These are phyloP conservation scores for Hyphopichia homilentoma DNA, from an alignment of 805 yeast genomes.

Conservation along the genomic window DNA sequence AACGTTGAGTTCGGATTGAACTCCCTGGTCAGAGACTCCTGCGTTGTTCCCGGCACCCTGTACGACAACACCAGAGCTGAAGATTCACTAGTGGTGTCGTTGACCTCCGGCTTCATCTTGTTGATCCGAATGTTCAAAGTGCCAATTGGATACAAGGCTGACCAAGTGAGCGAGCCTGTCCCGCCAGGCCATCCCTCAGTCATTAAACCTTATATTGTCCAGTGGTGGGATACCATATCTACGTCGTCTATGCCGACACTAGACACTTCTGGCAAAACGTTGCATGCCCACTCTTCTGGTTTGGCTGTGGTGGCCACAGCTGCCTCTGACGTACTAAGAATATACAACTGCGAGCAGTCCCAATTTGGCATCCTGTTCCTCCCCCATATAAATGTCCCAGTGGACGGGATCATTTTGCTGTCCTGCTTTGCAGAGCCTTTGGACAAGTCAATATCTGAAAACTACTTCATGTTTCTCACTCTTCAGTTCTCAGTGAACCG, in stretches of 20 bases:
- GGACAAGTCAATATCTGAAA: conserved; percentile 15
- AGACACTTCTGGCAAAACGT: conserved; percentile 18
- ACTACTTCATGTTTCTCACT: conserved; percentile 31
- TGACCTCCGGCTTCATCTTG: conserved; percentile 38
- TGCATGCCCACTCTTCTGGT: conserved; percentile 37
- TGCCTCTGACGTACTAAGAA: conserved; percentile 30
- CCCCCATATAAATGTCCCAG: conserved; percentile 34
- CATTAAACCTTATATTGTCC: conserved; percentile 43
- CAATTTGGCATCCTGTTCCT: conserved; percentile 35
- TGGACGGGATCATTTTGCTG: conserved; percentile 39
- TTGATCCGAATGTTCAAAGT: conserved; percentile 37
- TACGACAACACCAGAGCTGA: conserved; percentile 13
- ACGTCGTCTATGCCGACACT: too few relatives aligned
- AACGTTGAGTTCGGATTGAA: conserved; percentile 27
- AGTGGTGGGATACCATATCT: conserved; percentile 40
- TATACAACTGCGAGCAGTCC: conserved; percentile 34
- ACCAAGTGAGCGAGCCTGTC: too few relatives aligned
- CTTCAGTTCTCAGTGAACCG: conserved; percentile 34
- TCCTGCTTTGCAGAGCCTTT: conserved; percentile 41
- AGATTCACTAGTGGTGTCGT: conserved; percentile 37
- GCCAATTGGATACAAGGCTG: conserved; percentile 18
- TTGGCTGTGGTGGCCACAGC: conserved; percentile 36
- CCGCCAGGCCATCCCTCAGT: too few relatives aligned
- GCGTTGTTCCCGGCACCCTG: conserved; percentile 21
- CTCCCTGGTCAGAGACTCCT: conserved; percentile 29